Evolutionary conservation across 139 green algal genomes (phyloP), one percentile per base, ranked within the genome.

Genomic region (Raphidocelis subcapitata): DNA sequence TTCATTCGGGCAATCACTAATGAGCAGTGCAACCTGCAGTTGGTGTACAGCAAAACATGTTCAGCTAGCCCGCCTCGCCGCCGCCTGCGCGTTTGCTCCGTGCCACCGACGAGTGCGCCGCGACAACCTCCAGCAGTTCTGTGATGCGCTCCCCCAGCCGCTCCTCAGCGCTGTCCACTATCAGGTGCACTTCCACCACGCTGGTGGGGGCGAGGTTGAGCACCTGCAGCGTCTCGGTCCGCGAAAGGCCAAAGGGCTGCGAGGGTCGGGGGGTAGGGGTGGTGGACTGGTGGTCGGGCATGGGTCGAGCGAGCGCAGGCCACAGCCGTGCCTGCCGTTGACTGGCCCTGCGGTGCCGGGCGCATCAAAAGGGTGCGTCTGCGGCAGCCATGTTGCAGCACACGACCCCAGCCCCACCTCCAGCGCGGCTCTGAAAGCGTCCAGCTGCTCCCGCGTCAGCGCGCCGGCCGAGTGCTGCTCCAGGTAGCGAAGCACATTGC

Each of bases 151-250:
- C 73, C 37, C 29, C 47, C 10, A 92, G 74, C 31, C 86, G 72
- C 10, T 64, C 68, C 62, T 90, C 85, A 46, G 75, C 86, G 16
- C 74, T 66, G 14, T 79, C 73, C 10, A 88, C 65, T 14, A 87
- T 66, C 56, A 92, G 75, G 61, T 87, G 84, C 16, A 90, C 60
- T 32, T 91, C 86, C 35, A 91, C 72, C 0, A 61, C 35, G 3
- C 61, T 85, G 20, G 62, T 54, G 2, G 86, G 86, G 14, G 31
- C 56, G 55, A 81, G 73, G 74, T 92, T 92, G 32, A 87, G 47
- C 23, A 92, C 60, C 73, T 92, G 86, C 28, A 92, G 37, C 36
- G 83, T 51, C 68, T 91, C 86, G 5, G 54, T 64, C n/a, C 69
- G 77, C 24, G 76, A 82, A 28, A 91, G 56, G 5, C 62, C 29